Percentiles rank a stretch among this genome's conserved stretches.
Conservation (phyloP, 805 yeast species). For the Starmerella apicola region DNA sequence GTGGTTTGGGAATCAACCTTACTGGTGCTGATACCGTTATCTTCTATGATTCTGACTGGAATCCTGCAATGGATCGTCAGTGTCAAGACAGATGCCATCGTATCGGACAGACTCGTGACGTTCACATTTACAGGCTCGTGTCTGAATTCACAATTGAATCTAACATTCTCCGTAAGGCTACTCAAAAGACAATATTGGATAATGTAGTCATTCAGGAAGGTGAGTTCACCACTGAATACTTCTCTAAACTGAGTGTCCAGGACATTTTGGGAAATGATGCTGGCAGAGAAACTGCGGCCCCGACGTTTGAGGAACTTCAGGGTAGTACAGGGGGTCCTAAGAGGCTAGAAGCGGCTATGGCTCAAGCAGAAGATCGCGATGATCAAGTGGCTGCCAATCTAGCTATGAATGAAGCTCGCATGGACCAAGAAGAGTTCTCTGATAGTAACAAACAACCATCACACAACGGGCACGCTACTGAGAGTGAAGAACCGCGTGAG, state of each 20-base stretch:
- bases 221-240: constrained; percentile 94
- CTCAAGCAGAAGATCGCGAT: constrained; percentile 89
- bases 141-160: constrained; percentile 94
- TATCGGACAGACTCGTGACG: constrained; percentile 96
- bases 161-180: constrained; percentile 84
- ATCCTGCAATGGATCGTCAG: constrained; percentile 98
- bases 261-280: constrained; percentile 64
- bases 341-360: constrained; percentile 47
- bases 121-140: constrained; percentile 90
- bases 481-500: background rate
- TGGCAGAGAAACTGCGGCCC: constrained; percentile 25
- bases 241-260: constrained; percentile 71
- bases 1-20: constrained; percentile 93
- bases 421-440: constrained; percentile 75
- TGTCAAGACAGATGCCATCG: constrained; percentile 99
- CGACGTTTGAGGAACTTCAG: constrained; percentile 22
- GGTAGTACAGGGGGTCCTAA: constrained; percentile 7
- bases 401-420: constrained; percentile 73
- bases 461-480: too few relatives aligned
- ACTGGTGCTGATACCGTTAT: constrained; percentile 99
- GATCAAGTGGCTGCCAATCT: constrained; percentile 65
- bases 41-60: constrained; percentile 98
- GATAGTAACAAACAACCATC: constrained; percentile 4
- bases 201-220: constrained; percentile 95
- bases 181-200: constrained; percentile 86